These are phyloP conservation scores for Corniculantispora saksenae DNA, from an alignment of 2,329 filamentous ascomycete genomes.

Conservation along the genomic window DNA sequence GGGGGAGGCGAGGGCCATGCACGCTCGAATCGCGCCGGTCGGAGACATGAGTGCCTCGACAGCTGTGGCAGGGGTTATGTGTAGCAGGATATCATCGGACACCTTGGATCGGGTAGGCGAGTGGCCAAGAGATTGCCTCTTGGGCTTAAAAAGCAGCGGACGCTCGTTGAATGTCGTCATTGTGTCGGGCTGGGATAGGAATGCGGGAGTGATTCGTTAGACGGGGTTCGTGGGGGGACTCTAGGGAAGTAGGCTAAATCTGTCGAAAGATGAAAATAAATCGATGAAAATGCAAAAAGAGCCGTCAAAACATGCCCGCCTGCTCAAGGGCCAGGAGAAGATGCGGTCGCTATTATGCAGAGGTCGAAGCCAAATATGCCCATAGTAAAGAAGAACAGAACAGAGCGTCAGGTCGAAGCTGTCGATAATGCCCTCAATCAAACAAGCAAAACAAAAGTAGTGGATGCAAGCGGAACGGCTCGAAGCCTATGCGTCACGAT, in stretches of 20 bases:
- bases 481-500: conserved; percentile 1
- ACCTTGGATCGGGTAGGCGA: conserved; percentile 50
- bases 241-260: background rate
- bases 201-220: background rate
- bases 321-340: conserved; percentile 22
- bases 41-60: conserved; percentile 60
- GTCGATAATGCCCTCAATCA: background rate
- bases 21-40: conserved; percentile 54
- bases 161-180: conserved; percentile 36
- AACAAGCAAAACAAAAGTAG: background rate
- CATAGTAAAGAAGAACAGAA: conserved; percentile 25
- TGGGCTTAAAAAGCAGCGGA: conserved; percentile 34
- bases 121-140: conserved; percentile 33
- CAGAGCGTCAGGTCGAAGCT: background rate
- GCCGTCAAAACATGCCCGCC: conserved; percentile 18
- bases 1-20: conserved; percentile 62
- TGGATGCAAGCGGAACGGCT: background rate
- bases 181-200: conserved; percentile 18
- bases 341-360: conserved; percentile 21
- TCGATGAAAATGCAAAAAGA: conserved; percentile 20
- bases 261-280: conserved; percentile 17
- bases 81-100: conserved; percentile 60
- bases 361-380: conserved; percentile 25
- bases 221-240: background rate
- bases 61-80: conserved; percentile 61